phyloP scores from a whole-genome alignment of 495 filamentous ascomycete genomes.

The Hypoxylon cercidicola region DNA sequence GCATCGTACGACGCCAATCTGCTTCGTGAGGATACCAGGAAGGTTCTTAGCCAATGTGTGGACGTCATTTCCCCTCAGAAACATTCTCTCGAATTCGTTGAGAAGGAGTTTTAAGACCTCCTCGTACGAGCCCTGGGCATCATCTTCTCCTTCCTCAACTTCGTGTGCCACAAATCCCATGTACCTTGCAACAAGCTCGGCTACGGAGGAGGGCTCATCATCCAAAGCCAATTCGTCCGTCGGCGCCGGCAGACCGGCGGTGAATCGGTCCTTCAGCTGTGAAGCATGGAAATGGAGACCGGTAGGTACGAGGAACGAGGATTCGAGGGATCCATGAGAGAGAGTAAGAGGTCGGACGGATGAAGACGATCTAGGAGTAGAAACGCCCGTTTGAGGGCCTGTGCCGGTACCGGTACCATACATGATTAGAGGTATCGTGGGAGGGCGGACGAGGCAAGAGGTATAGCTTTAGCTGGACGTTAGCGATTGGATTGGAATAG shows the following conservation, averaged over 20 bases:
- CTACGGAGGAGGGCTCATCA: slow-evolving; percentile 93
- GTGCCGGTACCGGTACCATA: slow-evolving; percentile 85
- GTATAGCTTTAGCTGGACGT: slow-evolving; percentile 13
- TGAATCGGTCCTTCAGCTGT: slow-evolving; percentile 88
- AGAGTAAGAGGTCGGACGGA: slow-evolving; percentile 90
- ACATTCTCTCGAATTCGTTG: slow-evolving; percentile 95
- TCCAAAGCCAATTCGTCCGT: slow-evolving; percentile 98
- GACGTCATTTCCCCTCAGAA: slow-evolving; percentile 94
- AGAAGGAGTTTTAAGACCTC: slow-evolving; percentile 89
- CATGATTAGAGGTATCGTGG: slow-evolving; percentile 64
- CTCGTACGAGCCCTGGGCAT: slow-evolving; percentile 80
- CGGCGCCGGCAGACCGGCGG: slow-evolving; percentile 81
- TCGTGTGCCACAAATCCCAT: slow-evolving; percentile 87
- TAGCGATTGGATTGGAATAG: slow-evolving; percentile 6
- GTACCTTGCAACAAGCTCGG: slow-evolving; percentile 91
- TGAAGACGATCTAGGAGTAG: slow-evolving; percentile 88
- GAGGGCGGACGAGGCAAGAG: slow-evolving; percentile 9
- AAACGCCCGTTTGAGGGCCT: slow-evolving; percentile 91
- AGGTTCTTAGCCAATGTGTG: slow-evolving; percentile 87
- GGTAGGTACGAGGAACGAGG: slow-evolving; percentile 93
- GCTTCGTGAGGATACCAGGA: slow-evolving; percentile 89
- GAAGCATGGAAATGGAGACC: slow-evolving; percentile 94
- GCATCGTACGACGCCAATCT: slow-evolving; percentile 82
- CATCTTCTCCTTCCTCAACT: slow-evolving; percentile 91
- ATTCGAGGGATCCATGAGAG: slow-evolving; percentile 91